Evolutionary conservation across 495 filamentous ascomycete genomes (phyloP), one percentile per base, ranked within the genome.

Genomic region (Aspergillus panamensis): DNA sequence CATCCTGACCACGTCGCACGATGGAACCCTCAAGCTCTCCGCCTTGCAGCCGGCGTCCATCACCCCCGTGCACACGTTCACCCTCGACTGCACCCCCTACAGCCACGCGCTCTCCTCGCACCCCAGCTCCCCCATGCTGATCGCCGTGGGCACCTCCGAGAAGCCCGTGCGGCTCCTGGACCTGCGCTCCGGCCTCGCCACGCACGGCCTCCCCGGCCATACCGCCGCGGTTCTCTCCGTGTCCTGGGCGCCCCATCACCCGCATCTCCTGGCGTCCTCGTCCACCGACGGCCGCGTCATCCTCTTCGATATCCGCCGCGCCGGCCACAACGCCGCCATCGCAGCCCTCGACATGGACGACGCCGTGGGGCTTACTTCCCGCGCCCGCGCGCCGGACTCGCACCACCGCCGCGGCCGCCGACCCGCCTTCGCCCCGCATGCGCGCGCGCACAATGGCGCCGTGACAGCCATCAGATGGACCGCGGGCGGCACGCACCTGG

Each of bases 381-480:
- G 53, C 48, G 42, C 52, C 54, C 57, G 64, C 63, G 45, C 59
- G n/a, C n/a, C n/a, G n/a, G n/a, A n/a, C n/a, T n/a, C n/a, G n/a
- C 63, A 25, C 19, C 44, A 21, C 66, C 68, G 31, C 57, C 52
- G 69, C 51, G 69, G 69, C 48, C 70, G 73, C 8, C 70, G 73
- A 8, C 76, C 83, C 37, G 78, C 77, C 0, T 74, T 76, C 48
- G 79, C 77, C 1, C 76, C 68, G 31, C 69, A 74, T 48, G 76
- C 76, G 4, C 81, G 82, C 48, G 87, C 92, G 8, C 92, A 96
- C 63, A 74, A 75, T 17, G 90, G 87, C 0, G 80, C 88, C 17
- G 91, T 91, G 43, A 96, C 95, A 60, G 90, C 89, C 0, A 76
- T 96, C 13, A 78, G 85, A 0, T 97, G 90, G 91, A 90, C 88